These are phyloP conservation scores for Chaetomium sp. DNA, from an alignment of 2,329 filamentous ascomycete genomes.

Conservation along the genomic window DNA sequence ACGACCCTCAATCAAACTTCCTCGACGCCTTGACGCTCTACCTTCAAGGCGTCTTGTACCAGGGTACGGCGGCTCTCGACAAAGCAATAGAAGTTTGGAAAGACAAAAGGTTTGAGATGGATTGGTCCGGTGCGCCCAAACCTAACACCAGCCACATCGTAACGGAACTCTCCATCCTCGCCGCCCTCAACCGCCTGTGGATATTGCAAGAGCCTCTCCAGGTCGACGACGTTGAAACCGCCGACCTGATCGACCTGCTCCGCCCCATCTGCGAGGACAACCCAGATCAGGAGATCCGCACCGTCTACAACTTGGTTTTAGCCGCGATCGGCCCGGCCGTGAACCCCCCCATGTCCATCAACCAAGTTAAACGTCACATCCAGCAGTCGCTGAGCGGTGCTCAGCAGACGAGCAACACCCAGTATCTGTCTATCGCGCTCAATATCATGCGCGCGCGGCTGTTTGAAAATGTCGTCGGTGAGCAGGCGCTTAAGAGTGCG, in stretches of 20 bases:
- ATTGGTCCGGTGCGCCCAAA: constrained; percentile 29
- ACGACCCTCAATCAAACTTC: constrained; percentile 35
- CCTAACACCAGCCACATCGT: constrained; percentile 34
- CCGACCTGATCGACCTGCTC: constrained; percentile 57
- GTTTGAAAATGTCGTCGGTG: constrained; percentile 75
- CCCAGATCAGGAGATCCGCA: constrained; percentile 66
- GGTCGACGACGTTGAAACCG: constrained; percentile 51
- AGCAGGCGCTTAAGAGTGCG: constrained; percentile 71
- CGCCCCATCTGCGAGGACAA: constrained; percentile 62
- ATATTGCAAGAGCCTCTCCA: constrained; percentile 61
- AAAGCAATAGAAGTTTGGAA: constrained; percentile 62
- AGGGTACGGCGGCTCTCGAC: constrained; percentile 69
- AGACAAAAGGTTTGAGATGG: constrained; percentile 51
- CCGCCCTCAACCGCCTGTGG: constrained; percentile 62
- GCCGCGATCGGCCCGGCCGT: constrained; percentile 53
- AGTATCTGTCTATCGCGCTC: constrained; percentile 75
- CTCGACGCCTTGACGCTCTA: constrained; percentile 58
- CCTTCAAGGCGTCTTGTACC: constrained; percentile 66
- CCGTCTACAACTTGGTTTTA: constrained; percentile 69
- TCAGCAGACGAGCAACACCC: constrained; percentile 63
- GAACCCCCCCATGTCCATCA: constrained; percentile 58
- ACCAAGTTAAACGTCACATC: constrained; percentile 72
- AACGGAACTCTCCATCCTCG: constrained; percentile 60
- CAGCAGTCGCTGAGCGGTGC: constrained; percentile 65
- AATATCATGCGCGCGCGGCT: constrained; percentile 79